These are phyloP conservation scores for Adansonia rubrostipa DNA, from an alignment of 441 rosid genomes.

Conservation along the genomic window DNA sequence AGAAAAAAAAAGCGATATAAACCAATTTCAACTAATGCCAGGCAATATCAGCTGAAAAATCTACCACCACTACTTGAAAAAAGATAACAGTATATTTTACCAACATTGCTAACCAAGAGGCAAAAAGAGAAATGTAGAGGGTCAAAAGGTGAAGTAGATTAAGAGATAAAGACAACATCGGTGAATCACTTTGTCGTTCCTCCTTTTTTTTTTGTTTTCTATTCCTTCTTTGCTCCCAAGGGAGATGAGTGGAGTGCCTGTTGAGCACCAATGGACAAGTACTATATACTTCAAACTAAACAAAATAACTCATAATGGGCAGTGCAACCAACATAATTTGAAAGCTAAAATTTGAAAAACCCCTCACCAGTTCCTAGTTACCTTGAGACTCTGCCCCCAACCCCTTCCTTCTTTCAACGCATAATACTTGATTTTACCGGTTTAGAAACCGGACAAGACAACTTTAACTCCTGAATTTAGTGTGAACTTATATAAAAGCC, in stretches of 20 bases:
- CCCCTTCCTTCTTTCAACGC: not conserved
- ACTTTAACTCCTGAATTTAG: not conserved
- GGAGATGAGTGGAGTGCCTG: not conserved
- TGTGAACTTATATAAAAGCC: not conserved
- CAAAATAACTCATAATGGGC: too few relatives aligned
- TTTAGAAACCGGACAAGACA: too few relatives aligned
- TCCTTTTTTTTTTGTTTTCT: not conserved
- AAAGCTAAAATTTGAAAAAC: not conserved
- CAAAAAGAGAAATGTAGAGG: too few relatives aligned
- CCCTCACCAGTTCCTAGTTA: not conserved
- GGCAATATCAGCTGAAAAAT: not conserved
- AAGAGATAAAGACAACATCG: not conserved
- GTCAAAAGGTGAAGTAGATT: not conserved
- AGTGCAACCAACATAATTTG: not conserved
- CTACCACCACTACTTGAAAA: too few relatives aligned
- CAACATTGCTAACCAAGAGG: not conserved
- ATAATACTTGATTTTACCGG: not conserved
- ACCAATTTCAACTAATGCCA: not conserved
- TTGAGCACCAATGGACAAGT: not conserved
- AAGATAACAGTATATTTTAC: not conserved
- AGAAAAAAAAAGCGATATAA: not conserved
- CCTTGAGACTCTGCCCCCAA: not conserved
- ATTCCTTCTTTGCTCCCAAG: not conserved
- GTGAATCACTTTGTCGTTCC: not conserved
- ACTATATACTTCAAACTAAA: not conserved